Percentiles rank a stretch among this genome's conserved stretches.
Conservation (phyloP, 306 rosid species). For the Dalbergia cultrata region DNA sequence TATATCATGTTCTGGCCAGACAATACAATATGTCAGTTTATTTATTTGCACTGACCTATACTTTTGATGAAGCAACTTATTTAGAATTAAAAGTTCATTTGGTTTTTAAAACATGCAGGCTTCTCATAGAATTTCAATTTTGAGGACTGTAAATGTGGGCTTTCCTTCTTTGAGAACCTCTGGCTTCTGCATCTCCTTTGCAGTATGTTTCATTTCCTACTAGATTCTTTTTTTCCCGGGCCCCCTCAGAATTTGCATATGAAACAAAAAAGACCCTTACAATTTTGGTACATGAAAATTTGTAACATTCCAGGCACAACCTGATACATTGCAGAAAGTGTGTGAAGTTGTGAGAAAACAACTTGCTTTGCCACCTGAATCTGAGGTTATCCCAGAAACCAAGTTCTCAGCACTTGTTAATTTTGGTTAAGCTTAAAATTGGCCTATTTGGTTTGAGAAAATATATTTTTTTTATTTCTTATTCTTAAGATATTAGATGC, state of each 20-base stretch:
- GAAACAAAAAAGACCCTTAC: too few relatives aligned
- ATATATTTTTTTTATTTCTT: too few relatives aligned
- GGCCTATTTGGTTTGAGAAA: too few relatives aligned
- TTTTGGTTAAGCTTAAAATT: too few relatives aligned
- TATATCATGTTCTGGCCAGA: background rate
- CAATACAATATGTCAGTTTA: too few relatives aligned
- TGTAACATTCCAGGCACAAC: constrained; percentile 32
- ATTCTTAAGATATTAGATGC: too few relatives aligned
- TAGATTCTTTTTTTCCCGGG: background rate
- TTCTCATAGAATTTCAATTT: constrained; percentile 38
- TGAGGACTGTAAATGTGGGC: constrained; percentile 26
- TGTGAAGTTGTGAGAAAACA: constrained; percentile 62
- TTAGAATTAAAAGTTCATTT: too few relatives aligned
- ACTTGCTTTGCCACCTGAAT: constrained; percentile 59
- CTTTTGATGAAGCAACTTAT: too few relatives aligned
- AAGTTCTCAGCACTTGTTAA: constrained; percentile 58
- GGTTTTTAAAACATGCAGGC: constrained; percentile 27
- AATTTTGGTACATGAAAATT: too few relatives aligned
- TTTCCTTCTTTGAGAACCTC: constrained; percentile 48
- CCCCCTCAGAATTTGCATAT: too few relatives aligned
- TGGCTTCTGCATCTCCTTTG: constrained; percentile 39
- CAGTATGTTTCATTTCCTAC: constrained; percentile 45
- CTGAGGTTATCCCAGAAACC: constrained; percentile 57
- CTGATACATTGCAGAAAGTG: constrained; percentile 58
- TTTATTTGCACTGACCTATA: too few relatives aligned